A percentile compares a stretch with the other conserved stretches of the same genome.
These are phyloP conservation scores for Talaromyces thailandensis DNA, from an alignment of 495 filamentous ascomycete genomes.

Conservation along the genomic window DNA sequence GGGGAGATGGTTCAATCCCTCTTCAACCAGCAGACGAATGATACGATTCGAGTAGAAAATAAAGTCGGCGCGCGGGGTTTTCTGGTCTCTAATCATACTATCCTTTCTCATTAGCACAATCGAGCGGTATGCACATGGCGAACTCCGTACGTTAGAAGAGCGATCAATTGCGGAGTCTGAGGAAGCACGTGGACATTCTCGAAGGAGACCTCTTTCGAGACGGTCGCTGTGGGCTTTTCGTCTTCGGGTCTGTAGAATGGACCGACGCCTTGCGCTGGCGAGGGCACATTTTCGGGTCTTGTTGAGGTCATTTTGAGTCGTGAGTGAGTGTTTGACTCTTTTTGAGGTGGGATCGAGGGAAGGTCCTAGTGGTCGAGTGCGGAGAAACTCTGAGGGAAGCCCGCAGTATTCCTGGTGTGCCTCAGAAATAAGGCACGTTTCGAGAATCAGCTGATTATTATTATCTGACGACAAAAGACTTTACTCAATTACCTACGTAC, in stretches of 20 bases:
- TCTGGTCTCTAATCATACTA: slow-evolving; percentile 90
- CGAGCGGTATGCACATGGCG: slow-evolving; percentile 2
- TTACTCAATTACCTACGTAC: too few relatives aligned
- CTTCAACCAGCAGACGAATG: slow-evolving; percentile 94
- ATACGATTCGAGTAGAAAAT: slow-evolving; percentile 99
- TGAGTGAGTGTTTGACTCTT: not conserved
- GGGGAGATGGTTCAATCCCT: slow-evolving; percentile 93
- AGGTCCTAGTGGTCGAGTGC: not conserved
- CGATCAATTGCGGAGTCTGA: slow-evolving; percentile 94
- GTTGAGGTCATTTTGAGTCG: slow-evolving; percentile 16
- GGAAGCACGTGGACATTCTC: slow-evolving; percentile 84
- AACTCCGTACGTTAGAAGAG: slow-evolving; percentile 77
- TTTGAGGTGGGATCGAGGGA: not conserved
- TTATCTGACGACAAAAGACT: not conserved
- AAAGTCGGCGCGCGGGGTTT: slow-evolving; percentile 86
- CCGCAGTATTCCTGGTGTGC: not conserved
- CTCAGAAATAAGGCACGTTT: not conserved
- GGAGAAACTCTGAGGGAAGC: not conserved
- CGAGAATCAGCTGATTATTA: not conserved
- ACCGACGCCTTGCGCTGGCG: slow-evolving; percentile 65
- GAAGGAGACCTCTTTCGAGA: slow-evolving; percentile 73
- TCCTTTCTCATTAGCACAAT: slow-evolving; percentile 8
- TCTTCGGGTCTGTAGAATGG: slow-evolving; percentile 67
- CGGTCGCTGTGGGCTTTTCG: slow-evolving; percentile 81
- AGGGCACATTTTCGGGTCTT: slow-evolving; percentile 23